phyloP scores from a whole-genome alignment of 805 yeast species.

The Candida parachauliodes region DNA sequence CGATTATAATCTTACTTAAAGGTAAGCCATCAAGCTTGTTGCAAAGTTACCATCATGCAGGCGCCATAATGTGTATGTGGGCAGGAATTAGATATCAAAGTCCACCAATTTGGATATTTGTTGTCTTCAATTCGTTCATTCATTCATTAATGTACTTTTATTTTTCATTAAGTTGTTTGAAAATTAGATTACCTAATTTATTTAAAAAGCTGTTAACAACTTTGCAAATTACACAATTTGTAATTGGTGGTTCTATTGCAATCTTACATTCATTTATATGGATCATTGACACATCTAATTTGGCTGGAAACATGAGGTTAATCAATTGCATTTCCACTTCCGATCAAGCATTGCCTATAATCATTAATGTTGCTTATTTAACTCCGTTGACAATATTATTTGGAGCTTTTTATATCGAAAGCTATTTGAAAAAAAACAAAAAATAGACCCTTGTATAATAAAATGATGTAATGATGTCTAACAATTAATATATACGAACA shows the following conservation, averaged over 20 bases:
- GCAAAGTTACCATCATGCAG: constrained; percentile 75
- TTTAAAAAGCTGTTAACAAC: constrained; percentile 61
- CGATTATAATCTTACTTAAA: constrained; percentile 61
- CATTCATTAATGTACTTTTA: constrained; percentile 74
- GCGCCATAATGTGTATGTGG: constrained; percentile 83
- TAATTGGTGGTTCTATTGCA: constrained; percentile 68
- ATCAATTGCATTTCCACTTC: constrained; percentile 51
- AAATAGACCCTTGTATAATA: too few relatives aligned
- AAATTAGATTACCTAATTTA: constrained; percentile 52
- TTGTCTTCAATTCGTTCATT: constrained; percentile 74
- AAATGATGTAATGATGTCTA: too few relatives aligned
- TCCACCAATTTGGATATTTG: constrained; percentile 80
- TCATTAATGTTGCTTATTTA: constrained; percentile 60
- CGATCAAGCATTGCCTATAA: constrained; percentile 60
- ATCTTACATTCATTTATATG: constrained; percentile 57
- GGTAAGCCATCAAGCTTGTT: constrained; percentile 64
- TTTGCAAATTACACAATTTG: constrained; percentile 65
- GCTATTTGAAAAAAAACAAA: constrained; percentile 36
- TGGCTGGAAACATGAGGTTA: constrained; percentile 18
- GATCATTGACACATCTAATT: constrained; percentile 48
- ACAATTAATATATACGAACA: neutral
- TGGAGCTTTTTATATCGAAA: constrained; percentile 61
- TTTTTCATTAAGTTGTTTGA: constrained; percentile 57
- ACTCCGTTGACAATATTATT: constrained; percentile 66
- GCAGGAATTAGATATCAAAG: constrained; percentile 65